Evolutionary conservation across 441 rosid genomes (phyloP).

Genomic region (Theobroma grandiflorum): DNA sequence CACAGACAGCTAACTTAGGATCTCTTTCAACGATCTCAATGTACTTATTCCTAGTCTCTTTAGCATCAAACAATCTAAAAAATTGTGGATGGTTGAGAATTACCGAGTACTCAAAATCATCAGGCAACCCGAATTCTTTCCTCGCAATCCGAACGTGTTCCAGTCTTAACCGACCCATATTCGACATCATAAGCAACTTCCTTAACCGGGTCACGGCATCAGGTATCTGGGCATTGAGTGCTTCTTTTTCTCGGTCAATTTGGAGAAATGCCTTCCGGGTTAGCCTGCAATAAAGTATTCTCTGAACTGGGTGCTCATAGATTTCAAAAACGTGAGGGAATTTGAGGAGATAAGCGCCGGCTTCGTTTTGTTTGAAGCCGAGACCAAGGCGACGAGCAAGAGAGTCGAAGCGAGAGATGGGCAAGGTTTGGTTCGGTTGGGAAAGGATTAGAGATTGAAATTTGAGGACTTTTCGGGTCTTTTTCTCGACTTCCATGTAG

Average conservation of each 20-base stretch:
- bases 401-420: slow-evolving; percentile 70
- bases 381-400: slow-evolving; percentile 78
- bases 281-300: slow-evolving; percentile 76
- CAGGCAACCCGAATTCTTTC: slow-evolving; percentile 86
- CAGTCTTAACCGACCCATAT: slow-evolving; percentile 70
- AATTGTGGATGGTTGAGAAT: slow-evolving; percentile 66
- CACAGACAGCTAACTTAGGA: slow-evolving; percentile 60
- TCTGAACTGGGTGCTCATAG: slow-evolving; percentile 90
- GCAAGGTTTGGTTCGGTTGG: slow-evolving; percentile 66
- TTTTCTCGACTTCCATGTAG: slow-evolving; percentile 95
- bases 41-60: slow-evolving; percentile 79
- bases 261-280: slow-evolving; percentile 70
- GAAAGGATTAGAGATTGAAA: slow-evolving; percentile 77
- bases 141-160: slow-evolving; percentile 85
- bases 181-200: slow-evolving; percentile 89
- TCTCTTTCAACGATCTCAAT: slow-evolving; percentile 81
- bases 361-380: slow-evolving; percentile 80
- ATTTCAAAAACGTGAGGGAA: slow-evolving; percentile 84
- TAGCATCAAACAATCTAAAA: slow-evolving; percentile 70
- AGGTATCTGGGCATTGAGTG: slow-evolving; percentile 63
- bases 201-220: slow-evolving; percentile 68
- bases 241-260: slow-evolving; percentile 70
- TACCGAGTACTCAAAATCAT: slow-evolving; percentile 88
- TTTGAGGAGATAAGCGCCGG: slow-evolving; percentile 78
- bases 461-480: slow-evolving; percentile 74